phyloP scores from a whole-genome alignment of 331 rosid species.

The Malus hybrid region DNA sequence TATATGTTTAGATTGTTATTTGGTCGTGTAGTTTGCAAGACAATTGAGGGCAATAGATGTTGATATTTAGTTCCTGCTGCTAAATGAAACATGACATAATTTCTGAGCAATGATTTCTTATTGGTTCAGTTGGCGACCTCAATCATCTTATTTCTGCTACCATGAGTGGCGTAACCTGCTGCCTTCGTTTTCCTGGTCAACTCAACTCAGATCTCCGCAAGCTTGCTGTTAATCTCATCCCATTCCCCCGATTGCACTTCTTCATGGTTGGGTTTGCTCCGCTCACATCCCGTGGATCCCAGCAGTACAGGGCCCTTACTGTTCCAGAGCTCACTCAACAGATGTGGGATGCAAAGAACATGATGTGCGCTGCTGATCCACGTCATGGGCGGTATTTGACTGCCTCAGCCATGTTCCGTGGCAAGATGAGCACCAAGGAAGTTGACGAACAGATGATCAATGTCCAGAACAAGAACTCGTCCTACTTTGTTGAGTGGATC shows the following conservation, averaged over 20 bases:
- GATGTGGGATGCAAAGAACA: constrained; percentile 83
- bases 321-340: constrained; percentile 88
- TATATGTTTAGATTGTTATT: not conserved
- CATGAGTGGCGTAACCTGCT: constrained; percentile 89
- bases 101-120: not conserved
- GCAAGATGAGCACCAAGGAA: constrained; percentile 93
- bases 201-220: constrained; percentile 83
- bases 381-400: constrained; percentile 76
- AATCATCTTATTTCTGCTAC: constrained; percentile 84
- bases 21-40: not conserved
- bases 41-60: not conserved
- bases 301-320: constrained; percentile 78
- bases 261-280: constrained; percentile 96
- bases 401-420: constrained; percentile 96
- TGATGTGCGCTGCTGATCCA: constrained; percentile 60
- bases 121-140: constrained; percentile 63
- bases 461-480: constrained; percentile 91
- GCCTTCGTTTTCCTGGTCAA: constrained; percentile 88
- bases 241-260: constrained; percentile 80
- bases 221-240: constrained; percentile 74
- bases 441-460: constrained; percentile 92
- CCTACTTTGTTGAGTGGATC: constrained; percentile 90
- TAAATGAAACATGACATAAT: not conserved
- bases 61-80: not conserved
- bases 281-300: constrained; percentile 85